Evolutionary conservation across 1,139 yeast genomes (phyloP), one percentile per base, ranked within the genome.

Genomic region (Diutina sp.): DNA sequence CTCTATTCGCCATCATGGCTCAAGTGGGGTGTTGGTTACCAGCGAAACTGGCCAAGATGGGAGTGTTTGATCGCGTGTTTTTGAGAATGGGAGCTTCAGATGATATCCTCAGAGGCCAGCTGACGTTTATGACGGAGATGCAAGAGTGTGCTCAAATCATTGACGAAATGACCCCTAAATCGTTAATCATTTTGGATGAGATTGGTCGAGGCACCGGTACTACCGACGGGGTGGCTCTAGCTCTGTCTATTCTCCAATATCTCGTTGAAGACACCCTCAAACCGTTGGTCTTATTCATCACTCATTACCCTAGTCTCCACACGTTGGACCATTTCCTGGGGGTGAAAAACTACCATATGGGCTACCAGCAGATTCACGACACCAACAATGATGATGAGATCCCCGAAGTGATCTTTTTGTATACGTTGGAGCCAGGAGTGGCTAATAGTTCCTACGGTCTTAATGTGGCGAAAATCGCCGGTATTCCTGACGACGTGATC

Each of bases 131-230:
- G 84, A 82, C 84, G 21, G 95, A 87, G 65, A 77, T 87, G 75
- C 70, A 74, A 55, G 93, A 87, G 62, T 83, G 89, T 62, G 72
- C 79, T 53, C 74, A 76, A 50, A 85, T 87, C 28, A 67, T 87
- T 58, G 67, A 72, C 9, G 65, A 67, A 14, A 71, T 69, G 57
- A 77, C 83, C 2, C 62, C 69, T 4, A 72, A 75, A 51, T 83
- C 89, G 0, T 70, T 87, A 56, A 81, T 87, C 1, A 71, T 83
- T 1, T 68, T 83, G 47, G 88, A 83, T 62, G 88, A 83, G 60
- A 76, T 83, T 46, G 95, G 95, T 4, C 70, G 93, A 56, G 95
- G 90, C 5, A 93, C 99, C 0, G 87, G 96, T 0, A 90, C 98
- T 0, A 75, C 76, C 58, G 99, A 93, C 69, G 99, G 99, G 0